Evolutionary conservation across 768 basidiomycete species (phyloP), one percentile per base, ranked within the genome.

Genomic region (Russula sp.): DNA sequence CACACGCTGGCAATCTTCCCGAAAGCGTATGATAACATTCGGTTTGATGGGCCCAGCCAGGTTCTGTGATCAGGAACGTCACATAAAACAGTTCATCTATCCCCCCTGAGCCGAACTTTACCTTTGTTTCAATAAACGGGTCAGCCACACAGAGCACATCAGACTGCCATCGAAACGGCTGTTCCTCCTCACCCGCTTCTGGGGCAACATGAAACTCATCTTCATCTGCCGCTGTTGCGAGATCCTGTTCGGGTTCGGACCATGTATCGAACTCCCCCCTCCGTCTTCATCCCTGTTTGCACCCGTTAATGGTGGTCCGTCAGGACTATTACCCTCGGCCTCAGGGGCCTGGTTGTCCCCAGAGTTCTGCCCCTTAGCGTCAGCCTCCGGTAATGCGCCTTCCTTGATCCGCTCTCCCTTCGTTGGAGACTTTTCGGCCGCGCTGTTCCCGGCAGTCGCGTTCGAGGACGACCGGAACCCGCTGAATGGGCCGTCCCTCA

Each of bases 111-210:
- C 18, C 16, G 54, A 66, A 44, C 54, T 26, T 30, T 40, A 78
- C 80, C 76, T 77, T 79, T 38, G 63, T 70, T 22, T 63, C 69
- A 53, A 79, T 73, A 69, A 81, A 81, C 0, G 80, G 80, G 68
- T 80, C 80, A 28, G 72, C 71, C 48, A 80, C 74, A 61, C 70
- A 72, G 46, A 73, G 67, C 7, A 60, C 22, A 7, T 69, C 44
- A 10, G 54, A 64, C 40, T 63, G 30, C 68, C 68, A 69, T 49
- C 34, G 53, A 20, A 54, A n/a, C 3, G 24, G 46, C 20, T 62
- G 63, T 24, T 13, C 54, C 28, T 32, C 61, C 46, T 46, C 40
- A 26, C 56, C 63, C 20, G 26, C 44, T 18, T 40, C 46, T 13
- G 44, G 22, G n/a, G 24, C 42, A 40, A 30, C 30, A 22, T 38